These are phyloP conservation scores for Diversispora epigaea DNA, from an alignment of 192 early-diverging fungal species.

Conservation along the genomic window DNA sequence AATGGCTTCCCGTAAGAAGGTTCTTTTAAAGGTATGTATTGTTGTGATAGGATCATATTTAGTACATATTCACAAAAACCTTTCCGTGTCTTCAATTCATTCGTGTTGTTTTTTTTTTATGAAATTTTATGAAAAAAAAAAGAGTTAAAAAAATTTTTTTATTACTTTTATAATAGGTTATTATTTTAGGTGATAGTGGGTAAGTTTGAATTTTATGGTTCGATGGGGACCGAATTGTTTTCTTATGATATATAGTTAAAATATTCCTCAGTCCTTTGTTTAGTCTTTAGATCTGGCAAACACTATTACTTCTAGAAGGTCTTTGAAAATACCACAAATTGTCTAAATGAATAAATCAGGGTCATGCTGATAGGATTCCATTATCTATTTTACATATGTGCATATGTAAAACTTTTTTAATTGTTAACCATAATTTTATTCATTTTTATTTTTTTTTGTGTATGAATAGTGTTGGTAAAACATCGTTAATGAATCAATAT, in stretches of 20 bases:
- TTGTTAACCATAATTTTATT: neutral
- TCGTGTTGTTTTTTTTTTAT: neutral
- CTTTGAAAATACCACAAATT: too few relatives aligned
- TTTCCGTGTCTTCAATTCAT: neutral
- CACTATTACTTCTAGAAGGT: too few relatives aligned
- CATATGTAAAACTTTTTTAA: neutral
- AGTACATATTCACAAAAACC: neutral
- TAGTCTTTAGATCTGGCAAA: too few relatives aligned
- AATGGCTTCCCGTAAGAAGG: constrained; percentile 53
- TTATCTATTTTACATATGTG: neutral
- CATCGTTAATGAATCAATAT: constrained; percentile 99
- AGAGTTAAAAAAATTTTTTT: neutral
- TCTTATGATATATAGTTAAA: neutral
- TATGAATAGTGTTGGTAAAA: constrained; percentile 82
- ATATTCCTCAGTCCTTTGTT: neutral
- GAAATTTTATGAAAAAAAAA: neutral
- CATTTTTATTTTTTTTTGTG: neutral
- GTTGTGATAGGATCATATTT: too few relatives aligned
- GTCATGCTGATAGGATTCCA: neutral
- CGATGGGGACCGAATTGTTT: neutral
- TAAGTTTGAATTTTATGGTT: constrained; percentile 40
- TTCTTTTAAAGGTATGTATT: constrained; percentile 52
- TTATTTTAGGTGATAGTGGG: constrained; percentile 85
- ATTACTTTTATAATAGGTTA: constrained; percentile 52
- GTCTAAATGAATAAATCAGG: too few relatives aligned